Evolutionary conservation across 2,329 filamentous ascomycete genomes (phyloP).

Genomic region (Cordyceps farinosa): DNA sequence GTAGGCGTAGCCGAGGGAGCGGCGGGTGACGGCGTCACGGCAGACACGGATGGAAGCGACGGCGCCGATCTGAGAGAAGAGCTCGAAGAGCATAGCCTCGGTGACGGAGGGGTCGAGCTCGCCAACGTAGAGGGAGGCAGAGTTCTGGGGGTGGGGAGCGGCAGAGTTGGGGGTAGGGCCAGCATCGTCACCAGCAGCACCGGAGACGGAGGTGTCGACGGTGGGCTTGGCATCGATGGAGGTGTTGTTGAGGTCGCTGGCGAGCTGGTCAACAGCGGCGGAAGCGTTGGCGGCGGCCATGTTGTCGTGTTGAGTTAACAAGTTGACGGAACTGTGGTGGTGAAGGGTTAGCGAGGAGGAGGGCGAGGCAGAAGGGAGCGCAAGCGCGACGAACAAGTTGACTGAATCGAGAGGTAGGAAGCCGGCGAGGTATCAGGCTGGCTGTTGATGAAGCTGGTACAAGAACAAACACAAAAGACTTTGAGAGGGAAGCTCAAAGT

Average conservation of each 20-base stretch:
- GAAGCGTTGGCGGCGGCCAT: constrained; percentile 59
- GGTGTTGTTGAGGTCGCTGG: constrained; percentile 70
- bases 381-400: constrained; percentile 7
- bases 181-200: constrained; percentile 45
- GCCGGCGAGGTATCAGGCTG: constrained; percentile 22
- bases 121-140: constrained; percentile 96
- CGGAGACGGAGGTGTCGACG: constrained; percentile 69
- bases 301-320: constrained; percentile 31
- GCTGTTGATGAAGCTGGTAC: constrained; percentile 27
- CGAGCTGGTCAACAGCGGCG: constrained; percentile 73
- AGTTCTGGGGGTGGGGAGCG: constrained; percentile 78
- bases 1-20: constrained; percentile 98
- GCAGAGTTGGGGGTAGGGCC: constrained; percentile 71
- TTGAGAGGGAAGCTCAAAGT: constrained; percentile 29
- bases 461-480: constrained; percentile 28
- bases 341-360: constrained; percentile 18
- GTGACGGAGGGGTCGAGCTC: constrained; percentile 97
- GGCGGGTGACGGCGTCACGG: constrained; percentile 96
- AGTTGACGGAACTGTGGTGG: constrained; percentile 19
- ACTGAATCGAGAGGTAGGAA: constrained; percentile 22
- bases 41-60: constrained; percentile 99
- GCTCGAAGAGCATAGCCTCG: constrained; percentile 99
- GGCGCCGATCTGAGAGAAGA: constrained; percentile 98
- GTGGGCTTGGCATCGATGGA: constrained; percentile 64
- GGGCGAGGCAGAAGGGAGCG: background rate